phyloP scores from a whole-genome alignment of 768 basidiomycete species.

The Russula lepida region DNA sequence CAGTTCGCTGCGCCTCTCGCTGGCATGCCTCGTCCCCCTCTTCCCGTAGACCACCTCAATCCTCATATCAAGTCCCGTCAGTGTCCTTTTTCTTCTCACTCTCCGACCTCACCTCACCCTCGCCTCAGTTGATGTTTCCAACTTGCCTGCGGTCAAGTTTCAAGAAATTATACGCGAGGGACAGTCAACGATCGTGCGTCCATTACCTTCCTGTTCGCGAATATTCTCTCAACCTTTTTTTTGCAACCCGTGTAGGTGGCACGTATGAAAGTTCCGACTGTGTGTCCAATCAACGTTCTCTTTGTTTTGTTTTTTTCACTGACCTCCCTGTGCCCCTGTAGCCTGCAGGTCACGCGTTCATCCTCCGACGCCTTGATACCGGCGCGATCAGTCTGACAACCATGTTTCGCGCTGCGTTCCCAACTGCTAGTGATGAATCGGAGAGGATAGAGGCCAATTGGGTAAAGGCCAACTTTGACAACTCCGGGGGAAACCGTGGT shows the following conservation, averaged over 20 bases:
- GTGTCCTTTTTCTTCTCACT: constrained; percentile 15
- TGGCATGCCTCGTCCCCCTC: constrained; percentile 19
- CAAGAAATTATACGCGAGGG: constrained; percentile 86
- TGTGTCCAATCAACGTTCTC: constrained; percentile 7
- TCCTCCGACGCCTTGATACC: constrained; percentile 89
- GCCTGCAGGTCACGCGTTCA: constrained; percentile 82
- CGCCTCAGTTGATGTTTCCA: constrained; percentile 32
- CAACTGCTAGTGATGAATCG: constrained; percentile 62
- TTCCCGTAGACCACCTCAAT: constrained; percentile 22
- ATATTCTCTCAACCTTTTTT: constrained; percentile 2
- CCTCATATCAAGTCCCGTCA: constrained; percentile 26
- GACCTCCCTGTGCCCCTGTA: constrained; percentile 29
- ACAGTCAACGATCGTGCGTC: constrained; percentile 70
- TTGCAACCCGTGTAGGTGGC: constrained; percentile 51
- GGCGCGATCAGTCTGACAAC: constrained; percentile 88
- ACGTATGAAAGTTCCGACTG: constrained; percentile 83
- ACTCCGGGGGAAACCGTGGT: constrained; percentile 57
- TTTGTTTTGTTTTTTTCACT: constrained; percentile 15
- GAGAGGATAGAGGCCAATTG: constrained; percentile 77
- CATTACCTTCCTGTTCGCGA: constrained; percentile 1
- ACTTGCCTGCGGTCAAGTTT: constrained; percentile 75
- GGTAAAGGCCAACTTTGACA: constrained; percentile 75
- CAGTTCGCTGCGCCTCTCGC: constrained; percentile 12
- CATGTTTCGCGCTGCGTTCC: constrained; percentile 95
- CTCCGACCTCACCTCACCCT: constrained; percentile 14